Evolutionary conservation across 805 yeast species (phyloP), one percentile per base, ranked within the genome.

Genomic region (Saccharomycopsis selenospora): DNA sequence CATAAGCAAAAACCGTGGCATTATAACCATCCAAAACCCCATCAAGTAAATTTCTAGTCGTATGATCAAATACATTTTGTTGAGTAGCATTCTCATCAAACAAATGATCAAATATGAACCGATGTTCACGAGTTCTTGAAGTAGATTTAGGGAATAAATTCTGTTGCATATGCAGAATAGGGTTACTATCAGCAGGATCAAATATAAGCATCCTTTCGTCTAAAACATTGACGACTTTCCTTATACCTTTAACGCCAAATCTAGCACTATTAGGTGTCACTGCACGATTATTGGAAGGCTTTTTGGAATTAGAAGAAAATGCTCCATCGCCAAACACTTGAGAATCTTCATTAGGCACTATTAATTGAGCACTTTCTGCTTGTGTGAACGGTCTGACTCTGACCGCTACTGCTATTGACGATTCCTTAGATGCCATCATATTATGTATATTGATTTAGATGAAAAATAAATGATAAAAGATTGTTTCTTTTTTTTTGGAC

Each of bases 1-100:
- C 98, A 62, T 90, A 90, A 0, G 98, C 97, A 68, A 90, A 90
- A 0, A 90, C 87, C 0, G 96, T 88, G 4, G 95, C 82, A 62
- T 91, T 89, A 64, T 70, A 86, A 0, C 97, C 98, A 53, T 85
- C 93, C 38, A 90, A 62, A 0, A 88, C 80, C 36, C 82, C 75
- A 52, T 81, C 87, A 5, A 90, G 68, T 43, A 88, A 67, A 0
- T 95, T 91, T 45, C 72, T 68, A 0, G 95, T 78, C 0, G 95
- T 86, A 26, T 65, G 63, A 23, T 67, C 60, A 59, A 77, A 90
- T 0, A 90, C 86, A 4, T 82, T 82, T 7, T 72, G 69, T 58
- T 90, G 96, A 0, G 77, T 52, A 0, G 85, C 66, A 18, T 64
- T 65, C 47, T 76, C 82, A 62, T 83, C 93, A 61, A 89, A 87